Evolutionary conservation across 306 rosid species (phyloP), one percentile per base, ranked within the genome.

Genomic region (Dalbergia cultrata): DNA sequence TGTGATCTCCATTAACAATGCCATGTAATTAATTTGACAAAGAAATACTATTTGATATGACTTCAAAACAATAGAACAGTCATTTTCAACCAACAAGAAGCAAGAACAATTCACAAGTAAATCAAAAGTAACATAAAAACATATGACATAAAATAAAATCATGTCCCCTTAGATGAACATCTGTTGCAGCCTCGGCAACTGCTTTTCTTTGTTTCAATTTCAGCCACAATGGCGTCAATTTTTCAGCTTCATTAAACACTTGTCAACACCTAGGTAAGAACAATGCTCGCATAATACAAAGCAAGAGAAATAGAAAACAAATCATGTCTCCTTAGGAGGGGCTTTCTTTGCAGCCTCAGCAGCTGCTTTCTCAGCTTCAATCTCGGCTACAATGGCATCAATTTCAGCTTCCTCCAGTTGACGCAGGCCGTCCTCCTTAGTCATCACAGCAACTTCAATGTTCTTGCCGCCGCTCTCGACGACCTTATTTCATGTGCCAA

Each of bases 401-500:
- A 95, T 95, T 86, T 95, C 99, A 58, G 97, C 92, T 87, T 95
- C 99, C 90, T 95, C 99, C 45, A 95, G 90, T 80, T 95, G 99
- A 58, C 85, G 85, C 67, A 95, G 82, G 16, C 99, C 98, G 17
- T 86, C 83, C 81, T 93, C 97, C 89, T 75, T 92, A 1, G 97
- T 95, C 99, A 95, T 92, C 73, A 90, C 98, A 61, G 97, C 99
- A 75, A 95, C 98, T 87, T 95, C 99, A 61, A 95, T 92, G 90
- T 93, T 95, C 88, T 95, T 95, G 18, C 99, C 99, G 3, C 99
- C 99, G 67, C 99, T 95, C 90, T 95, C 99, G 13, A 95, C 99
- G 84, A 95, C 99, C 99, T 95, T 85, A 68, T 79, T 66, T 67
- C 70, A 74, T 41, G 56, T 37, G 52, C 41, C 66, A 53, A 31